Evolutionary conservation across 2,329 filamentous ascomycete species (phyloP), one percentile per base, ranked within the genome.

Genomic region (Rhynchosporium secalis): DNA sequence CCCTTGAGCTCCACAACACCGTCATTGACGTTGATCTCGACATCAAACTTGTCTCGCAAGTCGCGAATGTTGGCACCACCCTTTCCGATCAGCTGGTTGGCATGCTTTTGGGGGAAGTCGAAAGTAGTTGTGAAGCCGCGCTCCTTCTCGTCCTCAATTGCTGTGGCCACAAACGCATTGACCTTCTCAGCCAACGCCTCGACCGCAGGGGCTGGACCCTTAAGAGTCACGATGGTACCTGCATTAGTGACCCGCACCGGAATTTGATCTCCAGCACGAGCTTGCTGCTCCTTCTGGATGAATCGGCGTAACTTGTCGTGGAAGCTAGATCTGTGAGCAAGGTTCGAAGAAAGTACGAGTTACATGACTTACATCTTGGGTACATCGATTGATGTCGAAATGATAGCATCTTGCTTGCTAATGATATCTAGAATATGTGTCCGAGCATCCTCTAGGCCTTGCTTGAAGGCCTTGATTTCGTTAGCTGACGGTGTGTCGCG

Each of bases 1-100:
- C 96, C 95, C 81, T 96, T 97, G 70, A 99, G 86, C 76, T 96
- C 92, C 56, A 98, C 92, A 77, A 93, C 93, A 68, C 95, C 95
- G 71, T 97, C 91, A 69, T 96, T 88, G 45, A 98, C 89, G 77
- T 97, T 92, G 66, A 99, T 88, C 62, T 88, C 86, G 4, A 89
- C 86, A 63, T 88, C 85, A 63, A 87, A 88, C 66, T 83, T 83
- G 65, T 89, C 86, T 52, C 85, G 82, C 43, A 89, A 78, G 70
- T 88, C 86, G 60, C 81, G 81, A 70, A 89, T 87, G 72, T 87
- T 83, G 76, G 84, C 86, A 20, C 86, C 86, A 56, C 84, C 83
- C 75, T 88, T 88, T 58, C 86, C 87, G 71, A 88, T 87, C 2
- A 89, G 83, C 74, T 96, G 89, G 76, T 96, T 96, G 66, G 93